Percentiles rank a stretch among this genome's conserved stretches.
Evolutionary conservation across 2,329 filamentous ascomycete species (phyloP).

Genomic region (Penicillium sp.): DNA sequence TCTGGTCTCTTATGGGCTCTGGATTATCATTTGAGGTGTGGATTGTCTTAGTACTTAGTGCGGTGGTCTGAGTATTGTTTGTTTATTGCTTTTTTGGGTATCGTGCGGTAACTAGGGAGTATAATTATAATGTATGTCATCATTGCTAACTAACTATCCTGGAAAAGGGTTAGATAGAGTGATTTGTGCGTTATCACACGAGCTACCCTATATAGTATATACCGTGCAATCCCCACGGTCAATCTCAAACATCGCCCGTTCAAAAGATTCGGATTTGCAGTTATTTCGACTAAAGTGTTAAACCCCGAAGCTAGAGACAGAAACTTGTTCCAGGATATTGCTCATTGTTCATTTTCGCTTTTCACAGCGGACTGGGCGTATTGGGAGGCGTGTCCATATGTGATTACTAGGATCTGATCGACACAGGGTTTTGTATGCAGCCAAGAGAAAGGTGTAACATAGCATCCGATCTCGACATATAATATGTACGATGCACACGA

Average conservation of each 20-base stretch:
- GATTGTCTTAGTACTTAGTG: constrained; percentile 1
- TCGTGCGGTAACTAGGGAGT: neutral
- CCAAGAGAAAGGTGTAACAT: constrained; percentile 12
- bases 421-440: constrained; percentile 22
- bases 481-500: neutral
- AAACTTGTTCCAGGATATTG: neutral
- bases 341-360: neutral
- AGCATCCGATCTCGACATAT: neutral
- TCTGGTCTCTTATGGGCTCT: neutral
- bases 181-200: neutral
- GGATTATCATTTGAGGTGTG: neutral
- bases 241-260: neutral
- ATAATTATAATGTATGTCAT: neutral
- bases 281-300: neutral
- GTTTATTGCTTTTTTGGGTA: constrained; percentile 1
- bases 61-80: neutral
- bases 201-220: neutral
- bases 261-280: neutral
- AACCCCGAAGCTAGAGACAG: neutral
- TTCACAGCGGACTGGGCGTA: neutral
- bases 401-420: constrained; percentile 10
- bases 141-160: neutral
- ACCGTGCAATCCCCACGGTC: neutral
- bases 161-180: neutral
- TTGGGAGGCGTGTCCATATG: neutral